Base-by-base conservation (phyloP, 2,329 filamentous ascomycete species). In the Tolypocladium inflatum region DNA sequence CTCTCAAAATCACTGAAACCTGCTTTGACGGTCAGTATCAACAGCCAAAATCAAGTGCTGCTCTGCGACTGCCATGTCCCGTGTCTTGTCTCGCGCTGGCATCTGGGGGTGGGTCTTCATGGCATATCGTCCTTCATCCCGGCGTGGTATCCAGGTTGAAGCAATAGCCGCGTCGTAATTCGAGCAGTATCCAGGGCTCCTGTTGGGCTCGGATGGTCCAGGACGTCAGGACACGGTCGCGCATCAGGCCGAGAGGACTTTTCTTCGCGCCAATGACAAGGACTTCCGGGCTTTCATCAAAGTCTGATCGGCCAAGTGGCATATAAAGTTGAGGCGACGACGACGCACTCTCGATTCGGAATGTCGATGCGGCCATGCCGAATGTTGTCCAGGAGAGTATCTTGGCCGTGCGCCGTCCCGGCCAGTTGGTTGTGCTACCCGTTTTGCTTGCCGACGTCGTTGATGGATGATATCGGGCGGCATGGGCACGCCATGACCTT, bases 1-100 rank as follows among this genome's bases (percentile, higher is more conserved):
- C 72, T 74, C 68, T 70, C 64, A 67, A 73, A 74, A 73, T 70
- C 66, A 74, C 70, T 66, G 71, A 68, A 74, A 74, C 72, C 72
- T 74, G 55, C 30, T 19, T n/a, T 42, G 17, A 30, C n/a, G 33
- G 61, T 72, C 62, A 73, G 68, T 57, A 58, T 53, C 51, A 30
- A 30, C 39, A 15, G 13, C 19, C 23, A 30, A 35, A 13, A 21
- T 13, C 48, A 35, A 35, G 11, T 6, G 17, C 26, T 10, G 26
- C 48, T 51, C 17, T 19, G 4, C 26, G 17, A 51, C 17, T 51
- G 48, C 19, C 19, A 6, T 21, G 11, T 33, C 2, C 7, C 48
- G 4, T 35, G 48, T 51, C 48, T 35, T n/a, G 48, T 51, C 48
- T 11, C 26, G 30, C 48, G 17, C 48, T 33, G 10, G 17, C 3